Evolutionary conservation across 805 yeast species (phyloP), one percentile per base, ranked within the genome.

Genomic region (Maudiozyma bulderi): DNA sequence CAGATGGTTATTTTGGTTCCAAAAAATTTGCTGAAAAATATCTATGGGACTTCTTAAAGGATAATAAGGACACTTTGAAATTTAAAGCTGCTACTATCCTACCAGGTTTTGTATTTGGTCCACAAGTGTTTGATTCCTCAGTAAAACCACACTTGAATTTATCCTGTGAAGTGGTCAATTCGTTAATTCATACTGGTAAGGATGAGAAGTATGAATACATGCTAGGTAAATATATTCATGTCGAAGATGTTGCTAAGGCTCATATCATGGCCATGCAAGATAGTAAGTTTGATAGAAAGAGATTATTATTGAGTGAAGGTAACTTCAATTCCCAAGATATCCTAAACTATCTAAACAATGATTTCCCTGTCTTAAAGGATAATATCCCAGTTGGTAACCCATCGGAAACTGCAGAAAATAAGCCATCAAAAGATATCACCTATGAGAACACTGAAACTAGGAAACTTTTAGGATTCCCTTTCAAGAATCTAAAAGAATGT

Each of bases 221-320:
- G 14, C 3, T 40, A 3, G 32, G n/a, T 13, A 31, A 31, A 20
- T 69, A 59, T 45, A 68, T 76, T 33, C 83, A 80, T 59, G 84
- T 80, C 5, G 70, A 84, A 55, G 85, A 81, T 57, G 81, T 76
- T 41, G 84, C 85, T 7, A 58, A 57, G 47, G 78, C 81, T 6
- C 86, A 81, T 57, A 56, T 77, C 13, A 54, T 58, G 15, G 80
- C 82, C 4, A 67, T 76, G 50, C 74, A 72, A 53, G 66, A 61
- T 49, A 61, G 60, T 37, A 62, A 68, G 28, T 53, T 56, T 47
- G 43, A 53, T 35, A 68, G 67, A 11, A 52, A 71, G 44, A 66
- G 75, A 53, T 57, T 71, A 34, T 39, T 60, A 10, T 42, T 62
- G 33, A 37, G 56, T 8, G 56, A 50, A 14, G 65, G 56, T 45